Base-by-base conservation (phyloP, 2,329 filamentous ascomycete genomes). In the Lizonia empirigonia region DNA sequence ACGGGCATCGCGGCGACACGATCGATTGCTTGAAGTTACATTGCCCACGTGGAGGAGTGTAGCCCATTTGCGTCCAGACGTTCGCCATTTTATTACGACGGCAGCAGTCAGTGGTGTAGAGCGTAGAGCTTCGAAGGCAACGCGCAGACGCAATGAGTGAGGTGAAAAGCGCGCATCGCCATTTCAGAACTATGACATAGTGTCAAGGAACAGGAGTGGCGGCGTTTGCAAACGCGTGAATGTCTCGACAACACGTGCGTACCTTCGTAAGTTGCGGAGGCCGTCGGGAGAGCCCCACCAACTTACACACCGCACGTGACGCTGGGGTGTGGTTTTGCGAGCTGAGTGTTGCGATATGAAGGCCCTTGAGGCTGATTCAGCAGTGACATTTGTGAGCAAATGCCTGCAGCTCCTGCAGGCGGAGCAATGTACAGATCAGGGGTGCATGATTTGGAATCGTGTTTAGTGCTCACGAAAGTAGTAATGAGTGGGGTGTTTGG, bases 41-140 rank as follows among this genome's bases (percentile, higher is more conserved):
- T 44, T 72, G 72, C 22, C 80, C 80, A 30, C 77, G 77, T 5
- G 80, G 80, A 22, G 79, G 76, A 9, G 71, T 68, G 55, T 82
- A 81, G 61, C 74, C 72, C 79, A 81, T 81, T 18, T 77, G 74
- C 15, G 71, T 67, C 79, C 79, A 82, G 40, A 82, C 77, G 56
- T 75, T 77, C 15, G 71, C 61, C 35, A 62, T 64, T 41, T 36
- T 56, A n/a, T n/a, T n/a, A n/a, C n/a, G n/a, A n/a, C n/a, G n/a
- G 18, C 15, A 27, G 35, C 22, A 22, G n/a, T 9, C 12, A 20
- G 13, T 37, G 13, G 22, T 19, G 10, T n/a, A 13, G 27, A 7
- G 4, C 24, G 16, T 13, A 12, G 16, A 16, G 23, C 3, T 7
- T 15, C 5, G 27, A 30, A 5, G 18, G 20, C 23, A 12, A 29